phyloP scores from a whole-genome alignment of 2,329 filamentous ascomycete genomes.

The Plenodomus lindquistii region DNA sequence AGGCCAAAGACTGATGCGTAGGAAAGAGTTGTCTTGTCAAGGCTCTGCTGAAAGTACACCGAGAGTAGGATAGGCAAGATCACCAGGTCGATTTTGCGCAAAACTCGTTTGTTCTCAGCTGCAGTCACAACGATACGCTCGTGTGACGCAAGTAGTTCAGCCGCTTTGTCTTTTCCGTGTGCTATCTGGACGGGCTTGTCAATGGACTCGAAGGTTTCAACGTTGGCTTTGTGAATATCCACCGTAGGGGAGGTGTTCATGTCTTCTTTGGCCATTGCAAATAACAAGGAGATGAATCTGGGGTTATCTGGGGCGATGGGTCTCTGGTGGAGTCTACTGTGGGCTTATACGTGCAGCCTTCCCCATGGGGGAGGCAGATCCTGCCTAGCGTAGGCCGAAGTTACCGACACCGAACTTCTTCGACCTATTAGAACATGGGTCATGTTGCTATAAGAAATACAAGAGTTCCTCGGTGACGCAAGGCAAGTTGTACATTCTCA shows the following conservation, averaged over 20 bases:
- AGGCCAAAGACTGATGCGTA: constrained; percentile 68
- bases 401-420: constrained; percentile 11
- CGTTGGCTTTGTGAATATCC: constrained; percentile 25
- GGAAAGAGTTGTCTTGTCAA: constrained; percentile 65
- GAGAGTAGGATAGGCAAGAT: constrained; percentile 60
- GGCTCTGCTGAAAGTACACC: constrained; percentile 66
- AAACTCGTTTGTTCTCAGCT: constrained; percentile 57
- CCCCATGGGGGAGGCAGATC: constrained; percentile 24
- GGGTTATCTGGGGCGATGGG: constrained; percentile 1
- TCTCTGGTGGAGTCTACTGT: constrained; percentile 9
- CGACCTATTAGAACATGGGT: neutral
- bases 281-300: constrained; percentile 1
- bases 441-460: neutral
- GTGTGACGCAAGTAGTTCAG: constrained; percentile 53
- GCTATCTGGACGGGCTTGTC: constrained; percentile 20
- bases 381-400: constrained; percentile 8
- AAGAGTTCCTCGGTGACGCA: neutral
- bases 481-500: neutral
- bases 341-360: neutral
- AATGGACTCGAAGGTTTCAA: constrained; percentile 32
- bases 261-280: constrained; percentile 23
- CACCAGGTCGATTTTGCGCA: constrained; percentile 56
- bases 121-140: constrained; percentile 54
- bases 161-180: constrained; percentile 52
- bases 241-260: neutral